Evolutionary conservation across 1,284 basidiomycete genomes (phyloP).

Genomic region (Trametes sp.): DNA sequence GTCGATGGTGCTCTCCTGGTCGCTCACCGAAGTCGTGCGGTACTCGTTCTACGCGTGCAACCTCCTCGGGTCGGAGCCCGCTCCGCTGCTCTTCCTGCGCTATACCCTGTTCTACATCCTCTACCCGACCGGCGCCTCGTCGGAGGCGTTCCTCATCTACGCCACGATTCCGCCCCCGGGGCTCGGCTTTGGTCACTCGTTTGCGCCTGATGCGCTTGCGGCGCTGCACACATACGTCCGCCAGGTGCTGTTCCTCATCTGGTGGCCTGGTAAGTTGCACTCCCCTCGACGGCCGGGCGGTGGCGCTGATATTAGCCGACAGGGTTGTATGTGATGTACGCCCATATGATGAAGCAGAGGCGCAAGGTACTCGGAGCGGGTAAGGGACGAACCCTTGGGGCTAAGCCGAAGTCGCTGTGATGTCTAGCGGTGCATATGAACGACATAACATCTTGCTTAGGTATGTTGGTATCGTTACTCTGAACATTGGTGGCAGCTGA

Average conservation of each 20-base stretch:
- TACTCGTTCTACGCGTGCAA: conserved; percentile 89
- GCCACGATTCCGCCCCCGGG: conserved; percentile 65
- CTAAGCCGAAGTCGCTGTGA: conserved; percentile 43
- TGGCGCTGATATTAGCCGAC: conserved; percentile 21
- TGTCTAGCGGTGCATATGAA: not conserved
- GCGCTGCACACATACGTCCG: conserved; percentile 60
- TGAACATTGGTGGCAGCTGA: too few species aligned
- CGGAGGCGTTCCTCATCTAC: conserved; percentile 88
- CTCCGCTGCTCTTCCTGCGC: conserved; percentile 67
- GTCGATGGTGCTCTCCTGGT: conserved; percentile 95
- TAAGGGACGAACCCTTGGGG: conserved; percentile 34
- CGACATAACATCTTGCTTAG: conserved; percentile 3
- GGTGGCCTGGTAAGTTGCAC: conserved; percentile 85
- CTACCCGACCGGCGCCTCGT: conserved; percentile 91
- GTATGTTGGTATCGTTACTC: not conserved
- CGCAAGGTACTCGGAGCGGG: conserved; percentile 72
- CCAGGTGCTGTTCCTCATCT: conserved; percentile 75
- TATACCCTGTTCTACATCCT: conserved; percentile 95
- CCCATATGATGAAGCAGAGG: conserved; percentile 88
- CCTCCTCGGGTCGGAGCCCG: conserved; percentile 63
- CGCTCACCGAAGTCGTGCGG: conserved; percentile 89
- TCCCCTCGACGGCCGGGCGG: not conserved
- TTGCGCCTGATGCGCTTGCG: conserved; percentile 48
- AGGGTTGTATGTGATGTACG: conserved; percentile 90
- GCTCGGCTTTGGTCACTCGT: conserved; percentile 37